Conservation (phyloP, 2,329 filamentous ascomycete genomes). For the Colletotrichum melonis region DNA sequence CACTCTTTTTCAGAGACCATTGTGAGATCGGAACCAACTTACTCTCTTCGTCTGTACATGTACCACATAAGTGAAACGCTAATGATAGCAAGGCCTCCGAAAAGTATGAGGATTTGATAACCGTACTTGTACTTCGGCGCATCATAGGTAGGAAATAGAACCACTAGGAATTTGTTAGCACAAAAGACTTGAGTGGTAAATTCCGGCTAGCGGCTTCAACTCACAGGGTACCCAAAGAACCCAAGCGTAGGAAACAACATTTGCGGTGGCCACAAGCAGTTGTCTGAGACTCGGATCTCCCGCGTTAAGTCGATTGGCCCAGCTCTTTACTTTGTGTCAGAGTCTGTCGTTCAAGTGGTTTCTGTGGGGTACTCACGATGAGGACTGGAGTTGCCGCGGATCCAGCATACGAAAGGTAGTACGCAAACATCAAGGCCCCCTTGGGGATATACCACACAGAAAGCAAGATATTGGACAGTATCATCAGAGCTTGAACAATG, state of each 20-base stretch:
- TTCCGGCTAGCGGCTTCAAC: not conserved
- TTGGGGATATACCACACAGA: conserved; percentile 39
- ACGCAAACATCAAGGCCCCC: conserved; percentile 36
- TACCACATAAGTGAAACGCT: conserved; percentile 24
- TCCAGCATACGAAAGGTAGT: conserved; percentile 39
- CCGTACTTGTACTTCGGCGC: conserved; percentile 48
- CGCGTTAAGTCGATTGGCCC: conserved; percentile 20
- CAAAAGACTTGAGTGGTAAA: not conserved
- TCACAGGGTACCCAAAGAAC: conserved; percentile 26
- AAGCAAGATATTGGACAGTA: conserved; percentile 39
- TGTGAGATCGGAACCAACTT: not conserved
- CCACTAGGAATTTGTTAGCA: conserved; percentile 33
- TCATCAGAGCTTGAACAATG: conserved; percentile 28
- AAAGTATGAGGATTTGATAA: conserved; percentile 47
- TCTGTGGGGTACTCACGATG: conserved; percentile 30
- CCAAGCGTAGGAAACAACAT: conserved; percentile 22
- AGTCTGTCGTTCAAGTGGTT: too few species aligned
- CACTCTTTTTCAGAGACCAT: fast-evolving
- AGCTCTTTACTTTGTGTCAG: not conserved
- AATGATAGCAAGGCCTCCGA: conserved; percentile 43
- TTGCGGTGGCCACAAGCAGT: conserved; percentile 11
- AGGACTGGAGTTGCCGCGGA: conserved; percentile 39
- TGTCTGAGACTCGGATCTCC: conserved; percentile 17
- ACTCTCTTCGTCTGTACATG: conserved; percentile 26
- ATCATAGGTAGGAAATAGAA: conserved; percentile 47